Evolutionary conservation across 768 basidiomycete species (phyloP).

Genomic region (Hericium erinaceus): DNA sequence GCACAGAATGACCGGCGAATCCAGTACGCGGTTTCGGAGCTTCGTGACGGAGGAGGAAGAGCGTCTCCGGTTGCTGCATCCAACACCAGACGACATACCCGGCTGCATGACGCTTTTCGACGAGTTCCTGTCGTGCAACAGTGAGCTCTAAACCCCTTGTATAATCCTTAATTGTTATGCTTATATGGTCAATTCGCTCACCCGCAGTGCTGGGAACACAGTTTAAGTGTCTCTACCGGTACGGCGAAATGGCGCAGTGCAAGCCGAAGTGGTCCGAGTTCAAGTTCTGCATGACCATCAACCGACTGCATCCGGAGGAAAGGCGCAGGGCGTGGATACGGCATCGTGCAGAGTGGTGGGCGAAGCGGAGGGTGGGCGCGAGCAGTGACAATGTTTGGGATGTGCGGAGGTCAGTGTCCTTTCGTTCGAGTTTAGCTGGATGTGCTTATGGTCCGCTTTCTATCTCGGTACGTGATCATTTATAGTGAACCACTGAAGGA

Average conservation of each 20-base stretch:
- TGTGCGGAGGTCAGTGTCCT: slow-evolving; percentile 56
- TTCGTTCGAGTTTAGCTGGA: not conserved
- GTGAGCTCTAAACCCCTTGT: slow-evolving; percentile 26
- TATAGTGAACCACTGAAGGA: slow-evolving; percentile 40
- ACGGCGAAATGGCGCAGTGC: slow-evolving; percentile 68
- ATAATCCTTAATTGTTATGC: not conserved
- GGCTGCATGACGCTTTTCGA: slow-evolving; percentile 72
- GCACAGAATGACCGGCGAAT: too few relatives aligned
- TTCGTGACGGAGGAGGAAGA: slow-evolving; percentile 60
- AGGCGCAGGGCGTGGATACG: slow-evolving; percentile 78
- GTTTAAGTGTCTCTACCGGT: slow-evolving; percentile 78
- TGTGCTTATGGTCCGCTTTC: not conserved
- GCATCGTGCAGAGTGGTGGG: slow-evolving; percentile 93
- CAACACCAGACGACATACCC: slow-evolving; percentile 72
- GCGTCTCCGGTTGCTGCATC: slow-evolving; percentile 56
- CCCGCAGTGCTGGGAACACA: slow-evolving; percentile 66
- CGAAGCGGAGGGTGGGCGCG: slow-evolving; percentile 55
- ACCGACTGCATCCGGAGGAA: slow-evolving; percentile 67
- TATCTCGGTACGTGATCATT: not conserved
- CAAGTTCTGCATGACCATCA: slow-evolving; percentile 88
- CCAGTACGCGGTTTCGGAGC: slow-evolving; percentile 12
- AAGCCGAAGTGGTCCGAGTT: slow-evolving; percentile 78
- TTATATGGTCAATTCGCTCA: not conserved
- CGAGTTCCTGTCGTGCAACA: slow-evolving; percentile 61
- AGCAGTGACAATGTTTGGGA: slow-evolving; percentile 98